Conservation (phyloP, 495 filamentous ascomycete species). For the Tuber calosporum region DNA sequence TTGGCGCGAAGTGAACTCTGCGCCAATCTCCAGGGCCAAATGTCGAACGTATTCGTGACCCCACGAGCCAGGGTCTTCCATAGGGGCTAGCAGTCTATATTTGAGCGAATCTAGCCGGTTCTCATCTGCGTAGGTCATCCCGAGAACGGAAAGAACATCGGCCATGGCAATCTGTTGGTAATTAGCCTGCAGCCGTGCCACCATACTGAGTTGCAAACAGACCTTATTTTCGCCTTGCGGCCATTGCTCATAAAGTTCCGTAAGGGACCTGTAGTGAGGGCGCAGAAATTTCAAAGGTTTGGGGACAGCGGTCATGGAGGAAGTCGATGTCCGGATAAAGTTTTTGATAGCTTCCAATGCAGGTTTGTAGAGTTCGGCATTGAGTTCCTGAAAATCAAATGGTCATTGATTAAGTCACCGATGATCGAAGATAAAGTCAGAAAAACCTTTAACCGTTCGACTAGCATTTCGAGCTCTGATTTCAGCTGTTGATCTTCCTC, state of each 20-base stretch:
- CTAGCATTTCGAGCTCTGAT: slow-evolving; percentile 95
- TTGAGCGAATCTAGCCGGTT: slow-evolving; percentile 91
- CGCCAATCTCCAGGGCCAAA: slow-evolving; percentile 88
- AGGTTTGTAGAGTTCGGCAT: slow-evolving; percentile 80
- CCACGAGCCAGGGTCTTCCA: slow-evolving; percentile 90
- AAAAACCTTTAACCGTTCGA: slow-evolving; percentile 82
- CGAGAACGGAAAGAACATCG: slow-evolving; percentile 92
- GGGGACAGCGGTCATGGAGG: slow-evolving; percentile 97
- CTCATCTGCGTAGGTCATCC: slow-evolving; percentile 98
- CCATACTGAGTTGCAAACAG: slow-evolving; percentile 14
- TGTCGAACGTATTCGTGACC: slow-evolving; percentile 98
- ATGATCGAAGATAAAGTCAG: slow-evolving; percentile 14
- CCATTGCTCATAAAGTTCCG: slow-evolving; percentile 83
- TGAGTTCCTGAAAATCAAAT: slow-evolving; percentile 58
- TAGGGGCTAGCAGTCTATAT: slow-evolving; percentile 82
- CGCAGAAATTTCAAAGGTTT: slow-evolving; percentile 97
- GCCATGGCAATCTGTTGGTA: slow-evolving; percentile 63
- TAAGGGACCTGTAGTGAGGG: slow-evolving; percentile 85
- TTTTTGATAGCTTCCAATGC: slow-evolving; percentile 91
- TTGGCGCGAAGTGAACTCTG: slow-evolving; percentile 77
- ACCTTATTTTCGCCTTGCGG: slow-evolving; percentile 73
- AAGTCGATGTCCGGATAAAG: slow-evolving; percentile 97
- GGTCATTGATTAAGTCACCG: slow-evolving; percentile 31
- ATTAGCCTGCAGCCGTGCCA: slow-evolving; percentile 6
- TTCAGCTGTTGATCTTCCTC: slow-evolving; percentile 98